These are phyloP conservation scores for Gossypium gossypioides DNA, from an alignment of 441 rosid species.

Conservation along the genomic window DNA sequence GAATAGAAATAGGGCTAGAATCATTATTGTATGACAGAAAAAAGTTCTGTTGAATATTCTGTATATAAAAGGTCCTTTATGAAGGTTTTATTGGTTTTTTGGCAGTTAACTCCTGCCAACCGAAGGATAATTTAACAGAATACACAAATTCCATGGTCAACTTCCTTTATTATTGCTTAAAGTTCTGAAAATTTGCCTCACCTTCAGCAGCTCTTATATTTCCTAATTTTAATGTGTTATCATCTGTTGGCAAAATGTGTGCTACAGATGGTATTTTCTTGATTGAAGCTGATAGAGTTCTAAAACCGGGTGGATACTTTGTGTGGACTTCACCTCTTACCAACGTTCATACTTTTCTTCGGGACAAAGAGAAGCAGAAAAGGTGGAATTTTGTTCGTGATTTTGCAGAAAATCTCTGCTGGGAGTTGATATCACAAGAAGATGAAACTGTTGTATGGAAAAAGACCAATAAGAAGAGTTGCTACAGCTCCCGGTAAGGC, in stretches of 20 bases:
- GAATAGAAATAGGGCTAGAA: neutral
- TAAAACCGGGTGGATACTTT: constrained; percentile 86
- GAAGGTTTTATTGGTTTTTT: neutral
- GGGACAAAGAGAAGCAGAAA: constrained; percentile 52
- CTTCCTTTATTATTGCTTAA: neutral
- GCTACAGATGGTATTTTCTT: constrained; percentile 58
- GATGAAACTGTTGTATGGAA: constrained; percentile 95
- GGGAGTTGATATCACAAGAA: constrained; percentile 83
- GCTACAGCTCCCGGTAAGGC: constrained; percentile 71
- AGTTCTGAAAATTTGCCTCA: neutral
- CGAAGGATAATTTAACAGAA: neutral
- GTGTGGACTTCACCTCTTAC: constrained; percentile 86
- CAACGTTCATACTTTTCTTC: constrained; percentile 35
- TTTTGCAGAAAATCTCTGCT: constrained; percentile 71
- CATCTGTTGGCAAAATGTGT: neutral
- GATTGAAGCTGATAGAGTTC: constrained; percentile 71
- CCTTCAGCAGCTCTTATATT: neutral
- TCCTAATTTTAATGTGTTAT: neutral
- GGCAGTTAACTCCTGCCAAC: neutral
- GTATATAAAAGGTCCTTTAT: neutral
- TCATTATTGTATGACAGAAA: neutral
- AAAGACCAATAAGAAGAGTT: constrained; percentile 61
- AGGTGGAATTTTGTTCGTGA: constrained; percentile 64
- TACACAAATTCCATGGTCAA: neutral
- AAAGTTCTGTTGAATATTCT: neutral